Evolutionary conservation across 106 monocot genomes (phyloP).

Genomic region (Posidonia australis): DNA sequence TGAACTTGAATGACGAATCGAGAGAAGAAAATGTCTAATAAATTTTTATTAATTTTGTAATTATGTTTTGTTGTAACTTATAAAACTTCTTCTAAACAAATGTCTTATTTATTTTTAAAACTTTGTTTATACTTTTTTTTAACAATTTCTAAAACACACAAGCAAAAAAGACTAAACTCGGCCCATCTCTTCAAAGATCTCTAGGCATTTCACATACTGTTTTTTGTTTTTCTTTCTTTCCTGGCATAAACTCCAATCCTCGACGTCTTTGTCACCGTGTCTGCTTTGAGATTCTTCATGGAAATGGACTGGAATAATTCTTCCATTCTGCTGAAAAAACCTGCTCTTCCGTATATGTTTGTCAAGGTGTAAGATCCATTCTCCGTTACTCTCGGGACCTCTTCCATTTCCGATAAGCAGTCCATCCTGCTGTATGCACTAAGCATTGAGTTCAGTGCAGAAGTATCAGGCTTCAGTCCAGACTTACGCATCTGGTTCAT

Average conservation of each 20-base stretch:
- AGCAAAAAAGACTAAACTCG: too few relatives aligned
- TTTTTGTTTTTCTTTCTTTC: too few relatives aligned
- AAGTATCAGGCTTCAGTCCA: slow-evolving; percentile 66
- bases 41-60: too few relatives aligned
- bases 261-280: slow-evolving; percentile 82
- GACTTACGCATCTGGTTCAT: slow-evolving; percentile 78
- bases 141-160: too few relatives aligned
- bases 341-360: slow-evolving; percentile 68
- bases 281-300: slow-evolving; percentile 35
- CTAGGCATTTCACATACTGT: slow-evolving; percentile 55
- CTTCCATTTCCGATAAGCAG: slow-evolving; percentile 67
- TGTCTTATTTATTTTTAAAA: too few relatives aligned
- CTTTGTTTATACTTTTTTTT: too few relatives aligned
- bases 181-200: slow-evolving; percentile 87
- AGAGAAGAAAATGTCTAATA: too few relatives aligned
- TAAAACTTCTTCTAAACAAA: too few relatives aligned
- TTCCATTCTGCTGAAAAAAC: slow-evolving; percentile 65
- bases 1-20: too few relatives aligned
- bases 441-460: slow-evolving; percentile 68
- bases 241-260: slow-evolving; percentile 64
- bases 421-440: slow-evolving; percentile 68
- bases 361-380: slow-evolving; percentile 43
- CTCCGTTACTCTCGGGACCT: slow-evolving; percentile 44
- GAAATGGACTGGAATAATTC: slow-evolving; percentile 38
- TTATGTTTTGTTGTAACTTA: too few relatives aligned